A percentile compares a stretch with the other conserved stretches of the same genome.
These are phyloP conservation scores for Blepharisma undulans DNA, from an alignment of 169 alveolate genomes.

Conservation along the genomic window DNA sequence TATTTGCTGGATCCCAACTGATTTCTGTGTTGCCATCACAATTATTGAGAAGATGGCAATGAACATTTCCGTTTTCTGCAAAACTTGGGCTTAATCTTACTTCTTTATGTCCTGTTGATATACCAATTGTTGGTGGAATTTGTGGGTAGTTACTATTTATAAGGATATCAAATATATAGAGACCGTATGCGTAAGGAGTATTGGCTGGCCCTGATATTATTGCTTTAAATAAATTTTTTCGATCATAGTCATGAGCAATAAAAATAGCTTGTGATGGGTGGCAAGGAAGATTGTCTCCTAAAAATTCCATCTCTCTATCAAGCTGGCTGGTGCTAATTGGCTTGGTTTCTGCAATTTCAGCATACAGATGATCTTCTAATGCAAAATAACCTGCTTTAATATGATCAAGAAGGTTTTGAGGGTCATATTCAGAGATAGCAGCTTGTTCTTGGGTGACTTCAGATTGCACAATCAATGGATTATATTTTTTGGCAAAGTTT, in stretches of 20 bases:
- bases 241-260: slow-evolving; percentile 64
- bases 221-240: slow-evolving; percentile 68
- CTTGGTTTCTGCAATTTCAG: not conserved
- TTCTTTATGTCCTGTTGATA: slow-evolving; percentile 83
- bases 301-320: not conserved
- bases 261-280: slow-evolving; percentile 64
- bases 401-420: not conserved
- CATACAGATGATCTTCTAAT: not conserved
- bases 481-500: not conserved
- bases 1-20: slow-evolving; percentile 89
- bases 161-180: slow-evolving; percentile 72
- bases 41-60: slow-evolving; percentile 86
- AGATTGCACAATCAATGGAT: not conserved
- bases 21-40: slow-evolving; percentile 91
- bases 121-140: slow-evolving; percentile 71
- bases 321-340: not conserved
- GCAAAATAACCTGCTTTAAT: not conserved
- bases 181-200: slow-evolving; percentile 82
- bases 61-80: slow-evolving; percentile 87
- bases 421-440: not conserved
- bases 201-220: slow-evolving; percentile 77
- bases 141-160: slow-evolving; percentile 70
- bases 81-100: slow-evolving; percentile 89
- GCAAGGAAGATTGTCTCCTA: not conserved
- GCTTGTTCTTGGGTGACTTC: not conserved